Base-by-base conservation (phyloP, 805 yeast species). In the Diddensiella caesifluorescens region DNA sequence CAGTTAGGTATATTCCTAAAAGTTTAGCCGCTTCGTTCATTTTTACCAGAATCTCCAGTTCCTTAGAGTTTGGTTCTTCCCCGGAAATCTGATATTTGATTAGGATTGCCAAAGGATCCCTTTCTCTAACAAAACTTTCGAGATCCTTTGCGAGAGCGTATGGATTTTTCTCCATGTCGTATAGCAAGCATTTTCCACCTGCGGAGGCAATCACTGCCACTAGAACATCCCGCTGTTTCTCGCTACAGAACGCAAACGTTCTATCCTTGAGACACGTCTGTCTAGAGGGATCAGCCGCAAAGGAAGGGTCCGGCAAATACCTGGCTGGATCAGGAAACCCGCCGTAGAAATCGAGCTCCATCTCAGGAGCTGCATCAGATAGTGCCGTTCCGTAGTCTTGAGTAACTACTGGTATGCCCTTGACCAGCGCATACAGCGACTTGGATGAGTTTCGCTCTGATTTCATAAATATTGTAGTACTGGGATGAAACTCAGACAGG, bases 391-490 rank as follows among this genome's bases (percentile, higher is more conserved):
- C 41, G 40, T 46, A 65, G 1, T 48, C 56, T 5, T 41, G 38
- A 9, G 46, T 48, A 2, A 60, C 59, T 2, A 68, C 47, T 1
- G 68, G 66, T 0, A 65, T 49, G 6, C 49, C 52, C 5, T 45
- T 39, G 13, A 60, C 49, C 41, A 67, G 41, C 0, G 71, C 70
- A 13, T 54, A 60, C 22, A 63, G 44, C 2, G 60, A 41, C 28
- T 56, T 56, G n/a, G 60, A 44, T 2, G 68, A 54, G 21, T 50
- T 38, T 13, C 46, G 43, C 21, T 50, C 44, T 4, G 50, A 51
- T 41, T 54, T 49, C 15, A 64, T 46, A 13, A 55, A 44, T 21
- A 53, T 60, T 13, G 59, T 54, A 1, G 67, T 63, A 5, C 20
- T 21, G 3, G 45, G 45, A 15, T 37, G 44, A 13, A 53, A 38